Percentiles rank a stretch among this genome's conserved stretches.
Evolutionary conservation across 2,329 filamentous ascomycete species (phyloP).

Genomic region (Fusarium solani-melongenae): DNA sequence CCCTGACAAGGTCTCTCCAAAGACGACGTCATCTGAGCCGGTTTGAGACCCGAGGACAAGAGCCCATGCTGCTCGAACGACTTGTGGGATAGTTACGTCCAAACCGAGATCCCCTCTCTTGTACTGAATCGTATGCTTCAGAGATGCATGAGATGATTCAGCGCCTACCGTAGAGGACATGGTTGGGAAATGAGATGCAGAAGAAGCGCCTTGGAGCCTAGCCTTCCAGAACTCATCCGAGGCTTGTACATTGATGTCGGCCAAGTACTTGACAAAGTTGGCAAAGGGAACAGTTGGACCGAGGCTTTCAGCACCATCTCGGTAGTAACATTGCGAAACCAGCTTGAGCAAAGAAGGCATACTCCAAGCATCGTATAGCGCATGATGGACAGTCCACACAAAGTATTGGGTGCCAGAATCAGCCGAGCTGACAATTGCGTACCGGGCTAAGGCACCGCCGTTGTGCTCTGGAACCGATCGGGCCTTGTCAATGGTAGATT

Average conservation of each 20-base stretch:
- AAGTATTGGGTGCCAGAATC: constrained; percentile 10
- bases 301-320: neutral
- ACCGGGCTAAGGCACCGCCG: constrained; percentile 20
- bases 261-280: constrained; percentile 31
- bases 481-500: neutral
- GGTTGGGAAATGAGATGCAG: constrained; percentile 19
- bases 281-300: neutral
- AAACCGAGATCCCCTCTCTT: neutral
- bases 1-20: constrained; percentile 29
- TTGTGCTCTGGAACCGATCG: constrained; percentile 17
- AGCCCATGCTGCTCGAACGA: constrained; percentile 31
- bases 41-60: constrained; percentile 13
- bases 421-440: constrained; percentile 4
- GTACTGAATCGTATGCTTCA: constrained; percentile 2
- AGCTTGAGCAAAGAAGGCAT: constrained; percentile 29
- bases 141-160: neutral
- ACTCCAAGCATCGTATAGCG: constrained; percentile 39
- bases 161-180: neutral
- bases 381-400: constrained; percentile 34
- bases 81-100: constrained; percentile 19
- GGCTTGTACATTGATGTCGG: neutral
- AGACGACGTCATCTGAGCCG: constrained; percentile 29
- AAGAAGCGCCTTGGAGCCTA: neutral
- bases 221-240: constrained; percentile 28
- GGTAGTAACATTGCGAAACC: constrained; percentile 13